These are phyloP conservation scores for Cytospora leucostoma DNA, from an alignment of 2,329 filamentous ascomycete species.

Conservation along the genomic window DNA sequence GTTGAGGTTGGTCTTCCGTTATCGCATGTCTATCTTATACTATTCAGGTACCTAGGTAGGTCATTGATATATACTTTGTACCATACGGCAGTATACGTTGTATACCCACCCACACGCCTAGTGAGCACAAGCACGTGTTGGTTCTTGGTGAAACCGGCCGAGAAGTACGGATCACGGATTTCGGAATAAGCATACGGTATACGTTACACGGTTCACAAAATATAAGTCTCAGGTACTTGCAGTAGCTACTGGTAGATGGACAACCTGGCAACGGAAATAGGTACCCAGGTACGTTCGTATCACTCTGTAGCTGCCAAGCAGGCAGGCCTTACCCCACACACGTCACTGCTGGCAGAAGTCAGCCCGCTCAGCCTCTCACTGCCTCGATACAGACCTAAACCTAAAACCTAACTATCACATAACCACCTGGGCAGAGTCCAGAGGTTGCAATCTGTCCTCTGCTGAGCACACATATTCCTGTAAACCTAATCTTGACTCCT, in stretches of 20 bases:
- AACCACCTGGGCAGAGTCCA: neutral
- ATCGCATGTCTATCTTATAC: too few species aligned
- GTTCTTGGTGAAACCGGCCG: neutral
- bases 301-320: neutral
- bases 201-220: too few species aligned
- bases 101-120: too few species aligned
- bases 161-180: neutral
- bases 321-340: conserved; percentile 10
- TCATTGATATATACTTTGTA: neutral
- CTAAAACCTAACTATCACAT: neutral
- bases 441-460: neutral
- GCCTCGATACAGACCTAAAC: neutral
- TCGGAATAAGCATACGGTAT: too few species aligned
- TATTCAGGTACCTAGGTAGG: neutral
- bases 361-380: conserved; percentile 29
- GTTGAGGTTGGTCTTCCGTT: too few species aligned
- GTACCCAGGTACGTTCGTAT: too few species aligned
- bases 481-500: too few species aligned
- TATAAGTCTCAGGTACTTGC: too few species aligned
- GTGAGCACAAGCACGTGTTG: neutral
- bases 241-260: too few species aligned
- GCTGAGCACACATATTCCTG: neutral
- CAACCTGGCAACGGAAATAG: too few species aligned
- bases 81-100: too few species aligned
- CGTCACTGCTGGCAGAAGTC: conserved; percentile 9